A percentile compares a stretch with the other conserved stretches of the same genome.
These are phyloP conservation scores for Cichorium intybus DNA, from an alignment of 140 eudicot species.

Conservation along the genomic window DNA sequence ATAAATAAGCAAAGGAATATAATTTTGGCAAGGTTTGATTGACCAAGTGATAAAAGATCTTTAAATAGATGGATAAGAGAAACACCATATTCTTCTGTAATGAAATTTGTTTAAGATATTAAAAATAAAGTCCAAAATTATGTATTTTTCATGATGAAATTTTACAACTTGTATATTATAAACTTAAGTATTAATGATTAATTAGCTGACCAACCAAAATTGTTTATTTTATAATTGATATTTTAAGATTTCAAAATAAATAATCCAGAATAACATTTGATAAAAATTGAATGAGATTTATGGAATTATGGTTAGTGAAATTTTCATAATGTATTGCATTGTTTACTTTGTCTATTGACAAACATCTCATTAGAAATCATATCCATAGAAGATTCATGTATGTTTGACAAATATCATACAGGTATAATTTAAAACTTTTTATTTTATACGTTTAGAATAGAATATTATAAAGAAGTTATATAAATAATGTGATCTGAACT, in stretches of 20 bases:
- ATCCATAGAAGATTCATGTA: background rate
- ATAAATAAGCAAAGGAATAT: conserved; percentile 16
- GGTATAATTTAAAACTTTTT: background rate
- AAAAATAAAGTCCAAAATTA: background rate
- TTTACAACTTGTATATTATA: background rate
- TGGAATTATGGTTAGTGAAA: background rate
- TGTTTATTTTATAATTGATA: background rate
- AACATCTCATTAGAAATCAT: background rate
- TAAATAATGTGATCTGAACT: background rate
- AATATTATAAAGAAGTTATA: no score
- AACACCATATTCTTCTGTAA: conserved; percentile 13
- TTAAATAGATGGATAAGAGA: conserved; percentile 14
- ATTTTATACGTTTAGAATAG: background rate
- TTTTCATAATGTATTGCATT: no score
- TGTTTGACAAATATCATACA: background rate
- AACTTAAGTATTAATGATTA: background rate
- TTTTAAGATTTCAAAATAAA: background rate
- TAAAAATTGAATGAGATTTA: background rate
- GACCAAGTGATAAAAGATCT: background rate
- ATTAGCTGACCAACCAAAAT: background rate
- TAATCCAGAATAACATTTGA: background rate
- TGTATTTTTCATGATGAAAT: background rate
- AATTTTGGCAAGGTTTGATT: conserved; percentile 17
- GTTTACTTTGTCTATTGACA: no score
- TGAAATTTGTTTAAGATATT: conserved; percentile 4